Conservation (phyloP, 1,139 yeast species). For the Wickerhamomyces sp. region DNA sequence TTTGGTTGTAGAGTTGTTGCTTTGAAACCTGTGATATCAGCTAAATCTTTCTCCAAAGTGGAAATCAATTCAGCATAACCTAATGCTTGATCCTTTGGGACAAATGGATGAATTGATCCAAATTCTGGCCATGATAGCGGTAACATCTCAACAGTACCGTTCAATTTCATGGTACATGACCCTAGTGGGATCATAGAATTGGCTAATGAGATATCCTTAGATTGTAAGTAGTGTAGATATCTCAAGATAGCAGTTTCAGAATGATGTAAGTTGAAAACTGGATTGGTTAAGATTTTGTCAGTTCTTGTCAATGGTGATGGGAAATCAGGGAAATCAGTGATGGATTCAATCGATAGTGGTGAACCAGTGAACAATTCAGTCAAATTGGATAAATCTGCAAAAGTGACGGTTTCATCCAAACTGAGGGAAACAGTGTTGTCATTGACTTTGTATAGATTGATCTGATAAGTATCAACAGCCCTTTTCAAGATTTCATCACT, state of each 20-base stretch:
- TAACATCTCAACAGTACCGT: constrained; percentile 92
- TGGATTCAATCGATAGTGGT: constrained; percentile 12
- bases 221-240: constrained; percentile 79
- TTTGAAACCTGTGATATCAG: constrained; percentile 92
- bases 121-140: constrained; percentile 95
- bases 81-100: constrained; percentile 76
- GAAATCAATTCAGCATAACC: constrained; percentile 74
- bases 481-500: constrained; percentile 51
- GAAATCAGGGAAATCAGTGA: constrained; percentile 43
- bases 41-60: constrained; percentile 79
- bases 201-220: constrained; percentile 87
- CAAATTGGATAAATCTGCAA: constrained; percentile 54
- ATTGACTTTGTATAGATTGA: constrained; percentile 72
- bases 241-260: constrained; percentile 94
- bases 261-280: constrained; percentile 83
- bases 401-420: constrained; percentile 79
- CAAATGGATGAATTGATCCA: constrained; percentile 85
- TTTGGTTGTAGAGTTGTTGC: constrained; percentile 93
- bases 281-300: constrained; percentile 61
- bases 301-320: constrained; percentile 54
- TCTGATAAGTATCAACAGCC: constrained; percentile 60
- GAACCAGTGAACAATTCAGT: constrained; percentile 51
- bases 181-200: constrained; percentile 97
- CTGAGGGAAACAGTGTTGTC: constrained; percentile 64
- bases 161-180: constrained; percentile 96